phyloP scores from a whole-genome alignment of 2,329 filamentous ascomycete species.

The Pseudocercospora macadamiae region DNA sequence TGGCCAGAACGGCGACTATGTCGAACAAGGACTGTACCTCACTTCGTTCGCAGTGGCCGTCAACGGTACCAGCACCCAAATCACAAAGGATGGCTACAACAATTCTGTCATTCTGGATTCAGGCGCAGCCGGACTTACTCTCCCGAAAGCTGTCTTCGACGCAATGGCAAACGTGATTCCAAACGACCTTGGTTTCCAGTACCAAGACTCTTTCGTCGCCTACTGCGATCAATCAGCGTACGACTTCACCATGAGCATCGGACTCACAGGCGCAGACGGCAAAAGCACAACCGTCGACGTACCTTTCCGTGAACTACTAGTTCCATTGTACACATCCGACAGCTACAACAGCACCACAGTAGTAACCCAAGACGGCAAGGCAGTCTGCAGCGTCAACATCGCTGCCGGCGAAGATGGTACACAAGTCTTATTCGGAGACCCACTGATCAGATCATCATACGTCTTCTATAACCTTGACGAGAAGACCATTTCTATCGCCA shows the following conservation, averaged over 20 bases:
- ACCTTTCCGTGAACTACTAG: background rate
- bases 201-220: background rate
- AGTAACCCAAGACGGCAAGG: background rate
- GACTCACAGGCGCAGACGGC: background rate
- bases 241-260: background rate
- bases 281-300: background rate
- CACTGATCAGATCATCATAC: background rate
- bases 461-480: background rate
- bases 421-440: background rate
- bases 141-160: background rate
- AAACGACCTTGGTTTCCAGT: background rate
- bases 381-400: background rate
- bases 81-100: background rate
- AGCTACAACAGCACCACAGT: background rate
- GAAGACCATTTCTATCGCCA: constrained; percentile 1
- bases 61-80: background rate
- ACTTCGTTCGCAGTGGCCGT: background rate
- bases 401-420: background rate
- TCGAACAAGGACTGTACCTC: constrained; percentile 3
- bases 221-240: constrained; percentile 3
- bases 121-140: background rate
- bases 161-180: background rate
- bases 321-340: background rate
- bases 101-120: background rate
- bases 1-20: background rate